Evolutionary conservation across 305 asterid species (phyloP).

Genomic region (Plantago lanceolata): DNA sequence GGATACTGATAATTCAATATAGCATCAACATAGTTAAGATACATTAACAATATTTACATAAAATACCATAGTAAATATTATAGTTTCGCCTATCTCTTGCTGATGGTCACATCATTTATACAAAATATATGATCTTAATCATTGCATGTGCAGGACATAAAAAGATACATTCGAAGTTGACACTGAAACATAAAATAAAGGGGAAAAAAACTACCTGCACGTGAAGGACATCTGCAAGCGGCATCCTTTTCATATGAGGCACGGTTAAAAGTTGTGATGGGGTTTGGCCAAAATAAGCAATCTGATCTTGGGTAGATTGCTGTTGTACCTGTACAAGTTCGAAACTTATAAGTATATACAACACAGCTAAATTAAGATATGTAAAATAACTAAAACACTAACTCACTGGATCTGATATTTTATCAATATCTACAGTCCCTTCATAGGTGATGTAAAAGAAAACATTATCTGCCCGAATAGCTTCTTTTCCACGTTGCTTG

Average conservation of each 20-base stretch:
- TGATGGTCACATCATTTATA: neutral
- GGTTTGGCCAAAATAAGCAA: conserved; percentile 98
- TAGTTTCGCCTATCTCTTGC: neutral
- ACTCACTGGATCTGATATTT: conserved; percentile 86
- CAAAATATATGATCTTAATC: neutral
- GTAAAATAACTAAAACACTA: conserved; percentile 22
- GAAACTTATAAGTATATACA: conserved; percentile 23
- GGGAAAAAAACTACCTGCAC: conserved; percentile 62
- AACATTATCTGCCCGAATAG: conserved; percentile 84
- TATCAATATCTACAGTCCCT: conserved; percentile 98
- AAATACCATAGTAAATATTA: too few species aligned
- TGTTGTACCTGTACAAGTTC: conserved; percentile 68
- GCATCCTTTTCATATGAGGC: conserved; percentile 89
- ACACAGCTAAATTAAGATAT: conserved; percentile 14
- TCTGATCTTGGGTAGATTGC: conserved; percentile 95
- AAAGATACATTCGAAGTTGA: conserved; percentile 13
- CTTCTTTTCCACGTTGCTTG: conserved; percentile 99
- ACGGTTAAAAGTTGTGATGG: conserved; percentile 92
- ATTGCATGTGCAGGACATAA: neutral
- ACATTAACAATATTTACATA: neutral
- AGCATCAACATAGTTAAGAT: neutral
- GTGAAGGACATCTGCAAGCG: conserved; percentile 85
- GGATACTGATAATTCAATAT: too few species aligned
- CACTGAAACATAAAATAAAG: conserved; percentile 17
- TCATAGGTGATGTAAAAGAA: conserved; percentile 95